Conservation (phyloP, 2,329 filamentous ascomycete species). For the Torrubiellomyces zombiae region DNA sequence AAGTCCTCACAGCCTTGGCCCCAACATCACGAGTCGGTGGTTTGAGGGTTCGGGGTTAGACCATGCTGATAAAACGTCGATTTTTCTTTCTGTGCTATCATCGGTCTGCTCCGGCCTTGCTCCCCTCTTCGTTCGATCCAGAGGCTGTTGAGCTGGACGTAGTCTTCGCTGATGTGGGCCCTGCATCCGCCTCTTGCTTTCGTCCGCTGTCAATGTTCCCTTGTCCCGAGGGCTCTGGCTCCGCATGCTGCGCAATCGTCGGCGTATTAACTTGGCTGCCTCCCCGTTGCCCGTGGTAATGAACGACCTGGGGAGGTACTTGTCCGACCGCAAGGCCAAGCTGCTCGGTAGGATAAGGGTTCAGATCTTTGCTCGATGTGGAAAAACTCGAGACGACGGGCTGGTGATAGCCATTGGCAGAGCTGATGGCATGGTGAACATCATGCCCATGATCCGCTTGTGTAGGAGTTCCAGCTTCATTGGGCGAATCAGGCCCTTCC, state of each 20-base stretch:
- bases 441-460: slow-evolving; percentile 38
- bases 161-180: too few species aligned
- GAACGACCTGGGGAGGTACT: slow-evolving; percentile 46
- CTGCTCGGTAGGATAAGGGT: slow-evolving; percentile 50
- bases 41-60: too few species aligned
- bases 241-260: slow-evolving; percentile 35
- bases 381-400: slow-evolving; percentile 53
- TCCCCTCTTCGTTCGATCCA: too few species aligned
- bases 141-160: too few species aligned
- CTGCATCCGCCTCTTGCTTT: too few species aligned
- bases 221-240: too few species aligned
- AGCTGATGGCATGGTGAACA: slow-evolving; percentile 27
- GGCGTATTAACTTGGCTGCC: slow-evolving; percentile 51
- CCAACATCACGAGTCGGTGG: too few species aligned
- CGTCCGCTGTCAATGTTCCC: too few species aligned
- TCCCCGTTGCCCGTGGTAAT: slow-evolving; percentile 51
- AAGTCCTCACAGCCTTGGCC: too few species aligned
- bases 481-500: slow-evolving; percentile 34
- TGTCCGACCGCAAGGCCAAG: slow-evolving; percentile 46
- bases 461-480: slow-evolving; percentile 42
- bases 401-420: slow-evolving; percentile 48
- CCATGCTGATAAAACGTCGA: too few species aligned
- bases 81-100: too few species aligned
- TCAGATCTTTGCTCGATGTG: slow-evolving; percentile 52
- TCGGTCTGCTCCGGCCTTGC: too few species aligned